Evolutionary conservation across 176 grass and related monocot species (phyloP), one percentile per base, ranked within the genome.

Genomic region (Carex myosuroides): DNA sequence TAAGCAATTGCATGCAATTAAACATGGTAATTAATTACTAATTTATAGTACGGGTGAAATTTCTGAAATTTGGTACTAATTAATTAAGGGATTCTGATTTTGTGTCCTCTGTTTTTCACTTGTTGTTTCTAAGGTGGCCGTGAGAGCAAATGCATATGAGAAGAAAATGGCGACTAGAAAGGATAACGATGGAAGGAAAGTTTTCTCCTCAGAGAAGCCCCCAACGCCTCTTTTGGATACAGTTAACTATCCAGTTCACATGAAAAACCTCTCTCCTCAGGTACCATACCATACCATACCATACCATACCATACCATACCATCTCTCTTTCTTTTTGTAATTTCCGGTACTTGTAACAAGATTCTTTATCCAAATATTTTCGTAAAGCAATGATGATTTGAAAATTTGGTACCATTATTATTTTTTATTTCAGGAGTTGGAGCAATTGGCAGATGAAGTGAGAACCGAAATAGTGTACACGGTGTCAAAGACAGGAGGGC

Each of bases 361-460:
- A 69, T 3, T 39, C 30, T 70, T 70, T 39, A 20, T n/a, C 14
- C 16, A 70, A 70, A 70, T n/a, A 33, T 33, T 33, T 33, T 33
- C 32, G 3, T 0, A 37, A 37, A 3, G 35, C 4, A 37, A 0
- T 5, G 4, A 13, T 11, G 1, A 5, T 74, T 75, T 26, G 5
- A 54, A 52, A 54, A 52, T 24, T 54, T 8, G 21, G 71, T 75
- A 74, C 70, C 12, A 1, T 14, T 30, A 0, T 14, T 29, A 30
- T 35, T 4, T 24, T 69, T 78, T 22, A 57, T 65, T 26, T 6
- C 33, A 94, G 92, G 96, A 99, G 26, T 83, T 99, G 88, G 89
- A 95, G 88, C 93, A 99, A 82, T 65, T 99, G n/a, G 83, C 96
- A 2, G 89, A 89, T 24, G 96, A 99, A 86, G 78, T 99, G 79